These are phyloP conservation scores for Termitomyces sp. DNA, from an alignment of 768 basidiomycete species.

Conservation along the genomic window DNA sequence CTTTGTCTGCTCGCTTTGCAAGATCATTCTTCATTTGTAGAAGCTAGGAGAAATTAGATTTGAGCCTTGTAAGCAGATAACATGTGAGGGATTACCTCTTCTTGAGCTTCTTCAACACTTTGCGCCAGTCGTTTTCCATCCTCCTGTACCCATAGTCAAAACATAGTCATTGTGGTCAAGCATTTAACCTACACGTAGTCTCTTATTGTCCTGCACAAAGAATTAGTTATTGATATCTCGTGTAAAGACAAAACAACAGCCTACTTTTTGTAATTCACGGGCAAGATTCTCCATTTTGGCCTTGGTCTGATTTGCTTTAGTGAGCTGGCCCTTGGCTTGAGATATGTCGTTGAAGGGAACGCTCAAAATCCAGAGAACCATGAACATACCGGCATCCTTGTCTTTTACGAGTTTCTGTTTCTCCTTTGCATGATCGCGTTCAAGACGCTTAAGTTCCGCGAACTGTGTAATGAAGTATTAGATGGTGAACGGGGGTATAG, in stretches of 20 bases:
- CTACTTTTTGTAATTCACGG: constrained; percentile 84
- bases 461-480: constrained; percentile 49
- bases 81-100: constrained; percentile 50
- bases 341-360: not conserved
- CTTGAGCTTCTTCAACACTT: constrained; percentile 83
- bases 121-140: constrained; percentile 78
- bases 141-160: constrained; percentile 48
- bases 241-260: not conserved
- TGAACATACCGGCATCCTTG: constrained; percentile 73
- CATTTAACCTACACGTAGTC: constrained; percentile 60
- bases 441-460: constrained; percentile 81
- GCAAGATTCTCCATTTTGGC: constrained; percentile 89
- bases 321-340: constrained; percentile 77
- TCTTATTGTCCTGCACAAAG: constrained; percentile 75
- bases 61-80: constrained; percentile 8
- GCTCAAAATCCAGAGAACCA: not conserved
- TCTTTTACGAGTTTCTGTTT: constrained; percentile 89
- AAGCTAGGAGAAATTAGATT: constrained; percentile 40
- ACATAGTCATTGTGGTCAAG: constrained; percentile 7
- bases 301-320: constrained; percentile 86
- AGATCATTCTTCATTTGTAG: constrained; percentile 80
- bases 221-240: not conserved
- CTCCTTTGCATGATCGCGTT: constrained; percentile 88
- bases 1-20: constrained; percentile 75
- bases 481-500: constrained; percentile 8